Evolutionary conservation across 352 stramenopile genomes (phyloP).

Genomic region (Elongisporangium anandrum): DNA sequence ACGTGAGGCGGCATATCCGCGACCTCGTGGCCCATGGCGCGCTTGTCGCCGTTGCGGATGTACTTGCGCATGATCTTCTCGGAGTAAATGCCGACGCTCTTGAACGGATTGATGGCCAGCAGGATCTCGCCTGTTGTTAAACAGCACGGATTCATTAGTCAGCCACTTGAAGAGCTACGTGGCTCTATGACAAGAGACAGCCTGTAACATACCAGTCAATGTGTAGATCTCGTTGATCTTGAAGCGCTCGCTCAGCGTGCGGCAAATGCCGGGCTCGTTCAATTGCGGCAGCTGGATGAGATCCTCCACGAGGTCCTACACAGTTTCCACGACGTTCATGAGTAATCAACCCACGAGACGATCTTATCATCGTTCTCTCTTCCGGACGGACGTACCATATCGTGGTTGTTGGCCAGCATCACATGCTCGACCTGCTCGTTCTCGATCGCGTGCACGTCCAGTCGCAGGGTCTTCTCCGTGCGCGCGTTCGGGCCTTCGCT

Average conservation of each 20-base stretch:
- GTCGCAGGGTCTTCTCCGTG: slow-evolving; percentile 36
- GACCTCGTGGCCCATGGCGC: slow-evolving; percentile 54
- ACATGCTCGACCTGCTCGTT: slow-evolving; percentile 51
- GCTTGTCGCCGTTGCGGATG: slow-evolving; percentile 79
- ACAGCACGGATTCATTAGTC: neutral
- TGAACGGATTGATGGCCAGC: slow-evolving; percentile 87
- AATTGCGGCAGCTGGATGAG: slow-evolving; percentile 92
- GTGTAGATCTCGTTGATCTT: slow-evolving; percentile 94
- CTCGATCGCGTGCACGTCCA: slow-evolving; percentile 66
- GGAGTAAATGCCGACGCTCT: slow-evolving; percentile 83
- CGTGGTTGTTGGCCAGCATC: slow-evolving; percentile 77
- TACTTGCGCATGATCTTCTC: slow-evolving; percentile 88
- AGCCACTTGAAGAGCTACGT: slow-evolving; percentile 1
- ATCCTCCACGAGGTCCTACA: slow-evolving; percentile 84
- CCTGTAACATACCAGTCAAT: slow-evolving; percentile 33
- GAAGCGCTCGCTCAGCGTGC: slow-evolving; percentile 91
- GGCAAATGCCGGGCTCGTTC: slow-evolving; percentile 93
- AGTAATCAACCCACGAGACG: neutral
- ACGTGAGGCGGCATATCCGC: slow-evolving; percentile 86
- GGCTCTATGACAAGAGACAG: neutral
- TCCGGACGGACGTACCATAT: slow-evolving; percentile 44
- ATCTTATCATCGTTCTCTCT: neutral
- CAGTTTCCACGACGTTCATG: neutral
- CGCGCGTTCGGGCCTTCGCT: slow-evolving; percentile 43
- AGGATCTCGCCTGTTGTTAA: slow-evolving; percentile 53